These are phyloP conservation scores for Dryas integrifolia DNA, from an alignment of 331 rosid genomes.

Conservation along the genomic window DNA sequence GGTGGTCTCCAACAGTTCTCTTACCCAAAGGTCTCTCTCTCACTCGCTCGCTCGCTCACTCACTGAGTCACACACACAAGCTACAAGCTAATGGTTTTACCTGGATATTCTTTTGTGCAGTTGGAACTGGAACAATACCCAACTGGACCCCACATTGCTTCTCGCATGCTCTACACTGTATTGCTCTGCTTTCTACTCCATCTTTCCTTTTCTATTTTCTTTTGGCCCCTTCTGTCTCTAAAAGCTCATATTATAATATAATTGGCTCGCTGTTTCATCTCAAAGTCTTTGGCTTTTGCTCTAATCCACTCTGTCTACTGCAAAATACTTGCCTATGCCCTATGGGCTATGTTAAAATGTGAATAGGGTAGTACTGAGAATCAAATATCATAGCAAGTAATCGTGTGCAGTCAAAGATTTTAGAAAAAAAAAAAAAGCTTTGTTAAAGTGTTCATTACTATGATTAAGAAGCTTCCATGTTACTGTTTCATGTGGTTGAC, in stretches of 20 bases:
- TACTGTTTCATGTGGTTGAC: too few relatives aligned
- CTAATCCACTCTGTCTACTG: neutral
- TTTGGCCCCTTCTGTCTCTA: neutral
- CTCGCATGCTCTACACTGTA: slow-evolving; percentile 84
- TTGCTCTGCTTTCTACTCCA: slow-evolving; percentile 9
- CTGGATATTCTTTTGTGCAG: slow-evolving; percentile 44
- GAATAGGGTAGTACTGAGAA: too few relatives aligned
- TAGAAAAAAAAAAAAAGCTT: too few relatives aligned
- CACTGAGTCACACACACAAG: neutral
- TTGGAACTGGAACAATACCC: slow-evolving; percentile 88
- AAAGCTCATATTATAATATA: neutral
- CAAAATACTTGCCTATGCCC: neutral
- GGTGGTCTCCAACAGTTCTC: slow-evolving; percentile 71
- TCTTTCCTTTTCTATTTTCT: neutral
- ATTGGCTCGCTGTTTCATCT: neutral
- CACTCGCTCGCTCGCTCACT: slow-evolving; percentile 9
- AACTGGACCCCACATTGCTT: slow-evolving; percentile 91
- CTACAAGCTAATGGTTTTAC: neutral
- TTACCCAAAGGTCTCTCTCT: slow-evolving; percentile 52
- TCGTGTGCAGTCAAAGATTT: too few relatives aligned
- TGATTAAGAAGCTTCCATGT: neutral
- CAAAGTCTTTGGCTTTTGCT: neutral
- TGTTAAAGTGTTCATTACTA: neutral
- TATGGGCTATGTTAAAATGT: too few relatives aligned
- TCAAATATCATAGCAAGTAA: too few relatives aligned